phyloP scores from a whole-genome alignment of 1,284 basidiomycete species.

The Leccinum idahoense region DNA sequence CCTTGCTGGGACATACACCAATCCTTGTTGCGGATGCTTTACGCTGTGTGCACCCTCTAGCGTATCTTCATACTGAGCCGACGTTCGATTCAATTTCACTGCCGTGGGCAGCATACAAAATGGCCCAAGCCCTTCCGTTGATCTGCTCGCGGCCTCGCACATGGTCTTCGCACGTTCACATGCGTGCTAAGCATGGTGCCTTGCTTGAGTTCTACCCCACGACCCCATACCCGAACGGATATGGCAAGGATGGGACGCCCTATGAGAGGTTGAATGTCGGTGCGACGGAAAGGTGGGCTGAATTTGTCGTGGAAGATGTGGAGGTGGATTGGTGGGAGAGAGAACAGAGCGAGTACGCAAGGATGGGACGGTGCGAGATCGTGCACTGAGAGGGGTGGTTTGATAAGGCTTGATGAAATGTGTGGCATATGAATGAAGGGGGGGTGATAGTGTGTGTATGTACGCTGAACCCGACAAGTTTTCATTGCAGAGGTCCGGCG shows the following conservation, averaged over 20 bases:
- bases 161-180: slow-evolving; percentile 27
- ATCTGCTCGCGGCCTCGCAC: slow-evolving; percentile 26
- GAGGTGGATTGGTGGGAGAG: slow-evolving; percentile 13
- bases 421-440: background rate
- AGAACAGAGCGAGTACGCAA: slow-evolving; percentile 16
- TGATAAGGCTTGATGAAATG: slow-evolving; percentile 13
- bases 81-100: slow-evolving; percentile 26
- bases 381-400: slow-evolving; percentile 25
- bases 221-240: slow-evolving; percentile 25
- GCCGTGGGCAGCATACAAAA: slow-evolving; percentile 13
- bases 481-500: background rate
- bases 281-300: slow-evolving; percentile 3
- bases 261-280: slow-evolving; percentile 22
- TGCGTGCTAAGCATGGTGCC: slow-evolving; percentile 11
- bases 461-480: background rate
- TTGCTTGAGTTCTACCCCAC: slow-evolving; percentile 15
- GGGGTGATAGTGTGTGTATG: background rate
- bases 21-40: slow-evolving; percentile 32
- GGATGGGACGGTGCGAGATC: slow-evolving; percentile 12
- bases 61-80: slow-evolving; percentile 25
- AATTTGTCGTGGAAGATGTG: slow-evolving; percentile 21
- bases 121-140: background rate
- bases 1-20: slow-evolving; percentile 32
- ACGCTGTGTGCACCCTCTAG: slow-evolving; percentile 30
- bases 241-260: slow-evolving; percentile 25